Evolutionary conservation across 2,329 filamentous ascomycete species (phyloP), one percentile per base, ranked within the genome.

Genomic region (Botrytis medusae): DNA sequence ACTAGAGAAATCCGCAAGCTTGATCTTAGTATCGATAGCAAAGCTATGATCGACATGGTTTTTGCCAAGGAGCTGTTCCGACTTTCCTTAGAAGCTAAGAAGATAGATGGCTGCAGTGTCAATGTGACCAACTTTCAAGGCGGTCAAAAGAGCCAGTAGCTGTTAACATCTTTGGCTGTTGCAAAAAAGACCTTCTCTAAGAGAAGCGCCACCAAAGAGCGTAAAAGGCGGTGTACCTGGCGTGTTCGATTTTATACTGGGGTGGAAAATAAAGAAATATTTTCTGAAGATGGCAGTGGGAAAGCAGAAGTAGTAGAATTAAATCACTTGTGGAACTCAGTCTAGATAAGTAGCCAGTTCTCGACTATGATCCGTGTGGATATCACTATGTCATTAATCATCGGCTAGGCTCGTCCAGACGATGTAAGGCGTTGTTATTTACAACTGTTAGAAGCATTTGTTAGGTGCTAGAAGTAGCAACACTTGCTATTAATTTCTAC

Each of bases 11-110:
- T 63, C 61, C 61, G 61, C n/a, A 40, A 63, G 34, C 40, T 63
- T 44, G 40, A 63, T 63, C 61, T 63, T 44, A 40, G 61, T 63
- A 37, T 63, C 61, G 61, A 63, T 64, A 64, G 61, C 42, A 64
- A 64, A 44, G 34, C 37, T 44, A 64, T 46, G 14, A 44, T 18
- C 40, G 29, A 25, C 37, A 29, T 64, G 40, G 42, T n/a, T 64
- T 64, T 64, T 25, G 44, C 61, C 25, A 44, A 64, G 61, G n/a
- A 64, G 61, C 37, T 64, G 61, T 64, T 64, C 61, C 61, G 61
- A 64, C 22, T 64, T 64, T 29, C 40, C 40, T 2, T 64, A 37
- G 6, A 37, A 64, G 40, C 37, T 64, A 64, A 46, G 61, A n/a
- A 37, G 40, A 37, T 64, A 64, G 40, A 46, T 64, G 61, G 40